phyloP scores from a whole-genome alignment of 371 early-diverging fungal genomes.

The Blakeslea trispora region DNA sequence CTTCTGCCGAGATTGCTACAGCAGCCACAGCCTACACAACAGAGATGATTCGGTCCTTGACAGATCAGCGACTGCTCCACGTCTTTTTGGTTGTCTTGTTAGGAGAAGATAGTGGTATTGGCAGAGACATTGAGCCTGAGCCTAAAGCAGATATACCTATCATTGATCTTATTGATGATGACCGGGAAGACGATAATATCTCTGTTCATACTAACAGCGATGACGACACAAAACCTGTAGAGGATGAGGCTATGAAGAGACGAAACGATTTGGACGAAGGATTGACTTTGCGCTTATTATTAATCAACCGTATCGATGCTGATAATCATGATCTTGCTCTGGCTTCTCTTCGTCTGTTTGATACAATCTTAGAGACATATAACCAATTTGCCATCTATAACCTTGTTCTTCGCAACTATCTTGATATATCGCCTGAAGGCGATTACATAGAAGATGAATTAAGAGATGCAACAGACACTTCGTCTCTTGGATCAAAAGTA shows the following conservation, averaged over 20 bases:
- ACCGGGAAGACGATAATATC: constrained; percentile 29
- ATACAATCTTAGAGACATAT: constrained; percentile 63
- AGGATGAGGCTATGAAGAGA: constrained; percentile 1
- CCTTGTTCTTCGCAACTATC: constrained; percentile 63
- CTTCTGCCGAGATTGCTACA: constrained; percentile 40
- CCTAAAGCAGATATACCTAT: constrained; percentile 23
- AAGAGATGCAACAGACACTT: constrained; percentile 35
- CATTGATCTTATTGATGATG: constrained; percentile 39
- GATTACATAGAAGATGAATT: constrained; percentile 42
- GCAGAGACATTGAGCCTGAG: constrained; percentile 53
- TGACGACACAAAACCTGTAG: constrained; percentile 6
- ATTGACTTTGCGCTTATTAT: constrained; percentile 35
- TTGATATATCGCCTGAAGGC: constrained; percentile 46
- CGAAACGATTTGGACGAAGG: constrained; percentile 21
- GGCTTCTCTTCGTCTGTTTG: constrained; percentile 61
- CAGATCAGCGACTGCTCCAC: constrained; percentile 50
- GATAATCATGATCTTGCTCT: constrained; percentile 54
- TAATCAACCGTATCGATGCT: constrained; percentile 46
- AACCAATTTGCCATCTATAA: constrained; percentile 68
- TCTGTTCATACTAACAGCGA: constrained; percentile 16
- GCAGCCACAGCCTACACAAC: constrained; percentile 54
- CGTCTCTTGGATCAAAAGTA: constrained; percentile 40
- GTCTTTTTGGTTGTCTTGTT: constrained; percentile 47
- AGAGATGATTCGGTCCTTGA: constrained; percentile 53
- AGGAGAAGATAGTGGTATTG: constrained; percentile 54